Conservation (phyloP, 768 basidiomycete genomes). For the Cystobasidium ongulense region DNA sequence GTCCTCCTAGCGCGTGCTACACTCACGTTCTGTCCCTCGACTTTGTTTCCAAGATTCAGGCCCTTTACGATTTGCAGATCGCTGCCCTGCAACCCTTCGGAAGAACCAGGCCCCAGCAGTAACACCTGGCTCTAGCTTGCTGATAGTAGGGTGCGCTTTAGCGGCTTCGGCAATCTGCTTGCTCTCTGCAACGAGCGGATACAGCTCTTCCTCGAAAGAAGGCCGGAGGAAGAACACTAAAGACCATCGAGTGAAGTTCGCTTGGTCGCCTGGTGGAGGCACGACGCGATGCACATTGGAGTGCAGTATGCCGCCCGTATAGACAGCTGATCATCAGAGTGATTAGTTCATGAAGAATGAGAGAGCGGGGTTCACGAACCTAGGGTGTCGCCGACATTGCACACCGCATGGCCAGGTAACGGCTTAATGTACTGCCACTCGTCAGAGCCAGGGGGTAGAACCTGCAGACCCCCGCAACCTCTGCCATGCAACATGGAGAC, state of each 20-base stretch:
- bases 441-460: constrained; percentile 30
- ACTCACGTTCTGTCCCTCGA: constrained; percentile 35
- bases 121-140: not conserved
- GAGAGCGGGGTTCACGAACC: not conserved
- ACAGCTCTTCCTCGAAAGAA: constrained; percentile 23
- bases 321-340: not conserved
- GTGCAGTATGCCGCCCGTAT: constrained; percentile 34
- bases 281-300: constrained; percentile 37
- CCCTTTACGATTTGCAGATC: constrained; percentile 34
- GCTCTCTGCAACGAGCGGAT: constrained; percentile 9
- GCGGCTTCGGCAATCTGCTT: constrained; percentile 5
- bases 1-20: too few species aligned
- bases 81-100: constrained; percentile 9
- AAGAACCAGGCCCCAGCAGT: constrained; percentile 34
- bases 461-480: constrained; percentile 36
- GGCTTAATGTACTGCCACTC: constrained; percentile 36
- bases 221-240: constrained; percentile 36
- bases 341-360: not conserved
- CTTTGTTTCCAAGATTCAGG: constrained; percentile 31
- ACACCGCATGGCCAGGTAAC: constrained; percentile 33
- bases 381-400: constrained; percentile 38
- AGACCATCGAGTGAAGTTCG: constrained; percentile 25
- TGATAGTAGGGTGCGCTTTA: constrained; percentile 24
- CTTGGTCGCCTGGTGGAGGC: constrained; percentile 31
- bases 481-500: constrained; percentile 37